These are phyloP conservation scores for Lepiota brunneoincarnata DNA, from an alignment of 768 basidiomycete species.

Conservation along the genomic window DNA sequence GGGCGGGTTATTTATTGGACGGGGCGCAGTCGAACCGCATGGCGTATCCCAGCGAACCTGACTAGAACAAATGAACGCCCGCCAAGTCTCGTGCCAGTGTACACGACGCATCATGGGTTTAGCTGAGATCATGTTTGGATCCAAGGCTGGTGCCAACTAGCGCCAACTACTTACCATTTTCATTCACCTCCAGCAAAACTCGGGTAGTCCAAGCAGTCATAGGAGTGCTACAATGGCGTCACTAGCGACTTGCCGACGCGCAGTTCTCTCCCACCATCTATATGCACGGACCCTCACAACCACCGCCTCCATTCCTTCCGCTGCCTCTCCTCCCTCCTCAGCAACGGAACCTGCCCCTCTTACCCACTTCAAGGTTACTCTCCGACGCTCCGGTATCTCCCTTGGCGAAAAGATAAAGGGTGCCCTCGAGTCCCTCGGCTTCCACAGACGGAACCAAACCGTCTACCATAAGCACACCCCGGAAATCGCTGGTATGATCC, in stretches of 20 bases:
- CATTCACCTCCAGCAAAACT: no score
- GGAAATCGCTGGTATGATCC: slow-evolving; percentile 80
- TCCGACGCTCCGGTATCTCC: slow-evolving; percentile 83
- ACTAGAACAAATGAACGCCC: no score
- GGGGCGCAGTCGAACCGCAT: no score
- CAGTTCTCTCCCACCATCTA: not conserved
- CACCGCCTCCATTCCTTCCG: not conserved
- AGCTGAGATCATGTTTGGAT: no score
- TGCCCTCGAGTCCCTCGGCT: slow-evolving; percentile 79
- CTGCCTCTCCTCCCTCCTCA: not conserved
- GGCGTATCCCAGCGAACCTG: no score
- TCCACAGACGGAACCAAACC: slow-evolving; percentile 80
- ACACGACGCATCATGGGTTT: no score
- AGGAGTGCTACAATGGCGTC: no score
- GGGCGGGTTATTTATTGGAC: no score
- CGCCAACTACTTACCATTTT: no score
- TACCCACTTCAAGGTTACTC: slow-evolving; percentile 89
- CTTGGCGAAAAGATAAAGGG: slow-evolving; percentile 68
- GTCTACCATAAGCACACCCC: slow-evolving; percentile 77
- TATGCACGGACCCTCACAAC: slow-evolving; percentile 12
- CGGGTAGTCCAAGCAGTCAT: no score
- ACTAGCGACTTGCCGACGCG: not conserved
- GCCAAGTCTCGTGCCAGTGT: no score
- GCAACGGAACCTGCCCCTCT: slow-evolving; percentile 23
- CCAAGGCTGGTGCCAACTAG: no score